Percentiles rank a stretch among this genome's conserved stretches.
Conservation (phyloP, 257 asterid genomes). For the Nicotiana knightiana region DNA sequence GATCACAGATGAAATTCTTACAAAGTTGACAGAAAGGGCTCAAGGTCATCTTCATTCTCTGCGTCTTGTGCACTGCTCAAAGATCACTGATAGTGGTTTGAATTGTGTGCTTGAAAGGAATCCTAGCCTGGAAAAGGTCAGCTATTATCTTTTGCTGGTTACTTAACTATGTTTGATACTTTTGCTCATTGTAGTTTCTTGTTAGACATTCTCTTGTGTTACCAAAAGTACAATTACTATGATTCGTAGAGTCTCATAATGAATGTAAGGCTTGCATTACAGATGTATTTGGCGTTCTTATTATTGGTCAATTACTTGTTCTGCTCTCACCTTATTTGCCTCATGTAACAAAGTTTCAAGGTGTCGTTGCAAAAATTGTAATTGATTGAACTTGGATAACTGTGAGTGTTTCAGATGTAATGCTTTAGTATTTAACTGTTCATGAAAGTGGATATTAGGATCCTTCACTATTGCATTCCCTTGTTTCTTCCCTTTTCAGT, state of each 20-base stretch:
- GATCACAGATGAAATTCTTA: constrained; percentile 52
- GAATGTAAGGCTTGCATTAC: neutral
- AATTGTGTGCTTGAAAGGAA: constrained; percentile 50
- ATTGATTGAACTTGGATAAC: neutral
- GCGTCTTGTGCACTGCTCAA: constrained; percentile 46
- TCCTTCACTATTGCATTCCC: neutral
- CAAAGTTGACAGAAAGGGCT: constrained; percentile 55
- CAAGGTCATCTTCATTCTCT: constrained; percentile 58
- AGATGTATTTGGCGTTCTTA: neutral
- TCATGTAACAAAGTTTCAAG: neutral
- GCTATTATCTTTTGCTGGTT: constrained; percentile 7
- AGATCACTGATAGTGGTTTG: constrained; percentile 48
- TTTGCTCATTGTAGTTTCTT: neutral
- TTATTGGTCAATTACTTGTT: neutral
- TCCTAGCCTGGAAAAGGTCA: constrained; percentile 52
- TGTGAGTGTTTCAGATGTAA: neutral
- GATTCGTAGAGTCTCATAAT: neutral
- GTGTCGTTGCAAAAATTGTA: neutral
- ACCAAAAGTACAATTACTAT: neutral
- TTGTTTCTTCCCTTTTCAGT: neutral
- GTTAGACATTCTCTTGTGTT: neutral
- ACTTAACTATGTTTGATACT: neutral
- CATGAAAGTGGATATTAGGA: neutral
- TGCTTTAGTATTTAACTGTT: neutral
- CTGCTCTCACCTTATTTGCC: neutral